Conservation (phyloP, 768 basidiomycete species). For the Kwoniella dejecticola region DNA sequence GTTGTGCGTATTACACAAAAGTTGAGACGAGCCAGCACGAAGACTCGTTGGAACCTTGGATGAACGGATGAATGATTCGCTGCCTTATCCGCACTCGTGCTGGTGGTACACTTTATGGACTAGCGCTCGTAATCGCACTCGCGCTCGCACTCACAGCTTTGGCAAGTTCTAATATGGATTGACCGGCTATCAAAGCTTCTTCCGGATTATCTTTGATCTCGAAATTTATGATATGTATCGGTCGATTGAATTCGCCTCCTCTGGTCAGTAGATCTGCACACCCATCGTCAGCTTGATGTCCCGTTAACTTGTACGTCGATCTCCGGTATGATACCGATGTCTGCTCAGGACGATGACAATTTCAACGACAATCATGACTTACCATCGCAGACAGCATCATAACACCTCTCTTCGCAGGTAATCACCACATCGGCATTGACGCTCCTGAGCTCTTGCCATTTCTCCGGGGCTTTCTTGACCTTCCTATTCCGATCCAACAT, state of each 20-base stretch:
- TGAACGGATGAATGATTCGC: too few relatives aligned
- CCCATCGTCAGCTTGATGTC: too few relatives aligned
- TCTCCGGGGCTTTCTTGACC: slow-evolving; percentile 88
- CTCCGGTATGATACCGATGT: too few relatives aligned
- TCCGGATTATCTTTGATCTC: slow-evolving; percentile 99
- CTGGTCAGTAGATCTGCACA: slow-evolving; percentile 72
- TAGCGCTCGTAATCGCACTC: too few relatives aligned
- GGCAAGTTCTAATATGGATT: slow-evolving; percentile 89
- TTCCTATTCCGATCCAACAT: slow-evolving; percentile 96
- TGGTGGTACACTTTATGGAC: too few relatives aligned
- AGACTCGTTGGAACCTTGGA: too few relatives aligned
- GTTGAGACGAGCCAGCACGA: too few relatives aligned
- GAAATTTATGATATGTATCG: slow-evolving; percentile 94
- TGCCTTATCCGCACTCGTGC: too few relatives aligned
- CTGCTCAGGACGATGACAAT: too few relatives aligned
- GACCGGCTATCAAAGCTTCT: slow-evolving; percentile 93
- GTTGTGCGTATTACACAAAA: too few relatives aligned
- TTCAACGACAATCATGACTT: slow-evolving; percentile 58
- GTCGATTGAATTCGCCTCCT: slow-evolving; percentile 88
- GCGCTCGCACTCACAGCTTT: slow-evolving; percentile 82
- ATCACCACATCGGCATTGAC: slow-evolving; percentile 90
- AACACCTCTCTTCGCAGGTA: slow-evolving; percentile 98
- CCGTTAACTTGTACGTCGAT: too few relatives aligned
- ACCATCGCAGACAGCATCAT: slow-evolving; percentile 98
- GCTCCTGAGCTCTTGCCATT: slow-evolving; percentile 89